phyloP scores from a whole-genome alignment of 805 yeast genomes.

The Nakazawaea wickerhamii region DNA sequence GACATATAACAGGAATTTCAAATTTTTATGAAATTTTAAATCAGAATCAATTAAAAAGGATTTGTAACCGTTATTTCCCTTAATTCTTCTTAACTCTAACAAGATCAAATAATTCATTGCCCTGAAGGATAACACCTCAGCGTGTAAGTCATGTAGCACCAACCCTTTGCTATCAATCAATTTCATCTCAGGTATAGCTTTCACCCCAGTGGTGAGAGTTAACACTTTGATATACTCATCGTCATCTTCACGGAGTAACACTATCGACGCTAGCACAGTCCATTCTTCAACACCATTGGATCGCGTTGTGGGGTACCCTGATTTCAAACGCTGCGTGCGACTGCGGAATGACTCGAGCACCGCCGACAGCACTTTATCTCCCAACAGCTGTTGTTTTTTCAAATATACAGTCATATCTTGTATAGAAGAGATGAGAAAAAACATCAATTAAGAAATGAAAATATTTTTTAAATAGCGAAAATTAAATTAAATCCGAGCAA shows the following conservation, averaged over 20 bases:
- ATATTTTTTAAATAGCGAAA: too few relatives aligned
- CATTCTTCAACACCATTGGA: slow-evolving; percentile 72
- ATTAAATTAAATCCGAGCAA: not conserved
- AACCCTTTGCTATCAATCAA: slow-evolving; percentile 42
- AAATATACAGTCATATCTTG: not conserved
- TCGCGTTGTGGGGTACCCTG: slow-evolving; percentile 54
- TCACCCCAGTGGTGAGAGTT: slow-evolving; percentile 75
- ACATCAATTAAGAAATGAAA: too few relatives aligned
- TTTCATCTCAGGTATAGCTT: slow-evolving; percentile 58
- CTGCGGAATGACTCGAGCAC: slow-evolving; percentile 24
- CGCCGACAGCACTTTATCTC: slow-evolving; percentile 16
- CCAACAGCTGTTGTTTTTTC: slow-evolving; percentile 1
- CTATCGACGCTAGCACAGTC: slow-evolving; percentile 76
- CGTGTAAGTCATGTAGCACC: slow-evolving; percentile 84
- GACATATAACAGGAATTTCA: slow-evolving; percentile 53
- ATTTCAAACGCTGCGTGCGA: slow-evolving; percentile 16
- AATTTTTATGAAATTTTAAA: slow-evolving; percentile 25
- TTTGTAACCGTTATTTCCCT: slow-evolving; percentile 13
- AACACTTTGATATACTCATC: slow-evolving; percentile 30
- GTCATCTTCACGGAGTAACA: slow-evolving; percentile 21
- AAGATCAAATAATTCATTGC: slow-evolving; percentile 60
- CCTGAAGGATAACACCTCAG: slow-evolving; percentile 74
- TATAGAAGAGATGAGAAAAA: too few relatives aligned
- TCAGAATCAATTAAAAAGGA: slow-evolving; percentile 8
- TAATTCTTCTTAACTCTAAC: slow-evolving; percentile 34